Evolutionary conservation across 345 rosid species (phyloP).

Genomic region (Rhodomyrtus tomentosa): DNA sequence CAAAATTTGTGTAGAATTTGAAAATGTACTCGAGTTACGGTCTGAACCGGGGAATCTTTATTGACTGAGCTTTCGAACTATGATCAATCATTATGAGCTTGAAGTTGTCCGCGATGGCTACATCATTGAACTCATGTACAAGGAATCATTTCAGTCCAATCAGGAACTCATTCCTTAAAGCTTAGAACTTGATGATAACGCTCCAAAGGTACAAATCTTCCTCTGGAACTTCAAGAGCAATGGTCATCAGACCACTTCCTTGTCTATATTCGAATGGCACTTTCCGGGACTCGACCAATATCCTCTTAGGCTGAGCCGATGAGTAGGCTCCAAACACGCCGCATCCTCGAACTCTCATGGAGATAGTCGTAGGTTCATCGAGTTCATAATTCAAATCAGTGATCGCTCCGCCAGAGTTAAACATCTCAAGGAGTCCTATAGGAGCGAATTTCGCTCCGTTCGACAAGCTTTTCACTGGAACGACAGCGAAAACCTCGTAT

Average conservation of each 20-base stretch:
- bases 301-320: not conserved
- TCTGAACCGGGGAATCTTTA: too few species aligned
- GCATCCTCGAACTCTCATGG: constrained; percentile 8
- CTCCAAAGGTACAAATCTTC: constrained; percentile 3
- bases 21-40: too few species aligned
- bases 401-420: constrained; percentile 33
- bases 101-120: not conserved
- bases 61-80: not conserved
- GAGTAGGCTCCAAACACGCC: constrained; percentile 15
- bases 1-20: too few species aligned
- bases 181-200: not conserved
- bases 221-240: constrained; percentile 3
- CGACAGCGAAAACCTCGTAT: constrained; percentile 28
- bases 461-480: constrained; percentile 9
- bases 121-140: not conserved
- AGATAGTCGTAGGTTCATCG: not conserved
- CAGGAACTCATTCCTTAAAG: not conserved
- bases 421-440: constrained; percentile 26
- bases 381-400: not conserved
- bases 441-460: constrained; percentile 14
- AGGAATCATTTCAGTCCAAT: not conserved
- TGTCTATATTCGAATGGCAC: constrained; percentile 3
- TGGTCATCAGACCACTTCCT: constrained; percentile 1
- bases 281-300: not conserved
- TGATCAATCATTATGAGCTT: not conserved